These are phyloP conservation scores for Hypoxylon sp. DNA, from an alignment of 2,329 filamentous ascomycete species.

Conservation along the genomic window DNA sequence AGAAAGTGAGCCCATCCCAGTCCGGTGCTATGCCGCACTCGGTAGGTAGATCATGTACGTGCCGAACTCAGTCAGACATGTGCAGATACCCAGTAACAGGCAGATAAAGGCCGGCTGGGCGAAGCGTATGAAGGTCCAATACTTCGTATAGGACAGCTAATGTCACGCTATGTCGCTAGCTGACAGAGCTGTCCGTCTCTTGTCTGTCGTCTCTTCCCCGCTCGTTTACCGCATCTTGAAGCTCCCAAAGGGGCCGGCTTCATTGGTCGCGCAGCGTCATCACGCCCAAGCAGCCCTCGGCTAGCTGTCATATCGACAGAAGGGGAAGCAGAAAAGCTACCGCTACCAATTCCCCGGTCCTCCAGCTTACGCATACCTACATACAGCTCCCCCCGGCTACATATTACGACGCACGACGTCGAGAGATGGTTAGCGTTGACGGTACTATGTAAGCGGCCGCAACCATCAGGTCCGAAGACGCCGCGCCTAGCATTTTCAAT, in stretches of 20 bases:
- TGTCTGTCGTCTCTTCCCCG: conserved; percentile 5
- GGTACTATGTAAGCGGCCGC: conserved; percentile 22
- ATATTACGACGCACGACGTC: conserved; percentile 22
- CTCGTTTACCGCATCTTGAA: conserved; percentile 12
- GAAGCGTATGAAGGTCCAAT: not conserved
- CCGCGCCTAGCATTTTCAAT: conserved; percentile 1
- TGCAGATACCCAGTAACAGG: no score
- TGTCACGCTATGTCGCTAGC: conserved; percentile 3
- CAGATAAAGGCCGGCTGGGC: no score
- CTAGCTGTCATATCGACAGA: conserved; percentile 10
- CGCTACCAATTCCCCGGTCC: conserved; percentile 11
- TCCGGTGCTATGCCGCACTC: conserved; percentile 11
- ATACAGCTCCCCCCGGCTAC: not conserved
- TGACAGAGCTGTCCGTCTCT: no score
- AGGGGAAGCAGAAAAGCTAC: not conserved
- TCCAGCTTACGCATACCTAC: no score
- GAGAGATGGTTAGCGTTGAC: conserved; percentile 4
- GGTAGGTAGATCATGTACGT: no score
- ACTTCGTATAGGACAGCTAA: conserved; percentile 21
- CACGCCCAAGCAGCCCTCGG: conserved; percentile 5
- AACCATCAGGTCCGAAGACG: conserved; percentile 15
- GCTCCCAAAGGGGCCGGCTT: conserved; percentile 6
- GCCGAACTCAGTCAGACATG: conserved; percentile 11
- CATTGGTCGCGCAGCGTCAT: conserved; percentile 16
- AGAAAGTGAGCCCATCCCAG: conserved; percentile 4